These are phyloP conservation scores for Claviceps paspali DNA, from an alignment of 2,329 filamentous ascomycete species.

Conservation along the genomic window DNA sequence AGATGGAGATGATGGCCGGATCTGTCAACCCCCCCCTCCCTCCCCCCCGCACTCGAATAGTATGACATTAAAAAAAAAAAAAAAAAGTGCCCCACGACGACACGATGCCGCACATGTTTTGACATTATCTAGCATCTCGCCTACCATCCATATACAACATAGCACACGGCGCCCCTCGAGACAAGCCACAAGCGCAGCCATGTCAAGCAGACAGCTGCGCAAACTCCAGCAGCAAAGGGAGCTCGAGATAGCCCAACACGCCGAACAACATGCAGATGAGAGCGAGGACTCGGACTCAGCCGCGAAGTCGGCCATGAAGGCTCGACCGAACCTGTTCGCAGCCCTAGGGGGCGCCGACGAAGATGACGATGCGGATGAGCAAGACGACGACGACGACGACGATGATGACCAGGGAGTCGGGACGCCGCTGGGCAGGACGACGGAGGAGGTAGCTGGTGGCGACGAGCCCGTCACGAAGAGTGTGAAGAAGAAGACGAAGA, in stretches of 20 bases:
- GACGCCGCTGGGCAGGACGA: constrained; percentile 10
- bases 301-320: constrained; percentile 17
- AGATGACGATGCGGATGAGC: constrained; percentile 19
- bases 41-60: neutral
- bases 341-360: constrained; percentile 32
- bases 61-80: neutral
- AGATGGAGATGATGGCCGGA: neutral
- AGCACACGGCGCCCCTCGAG: neutral
- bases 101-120: too few relatives aligned
- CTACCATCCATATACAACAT: too few relatives aligned
- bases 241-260: constrained; percentile 17
- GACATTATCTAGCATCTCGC: too few relatives aligned
- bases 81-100: constrained; percentile 1
- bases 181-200: too few relatives aligned
- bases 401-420: constrained; percentile 18
- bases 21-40: neutral
- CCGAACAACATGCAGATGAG: constrained; percentile 10
- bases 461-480: constrained; percentile 18
- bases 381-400: constrained; percentile 9
- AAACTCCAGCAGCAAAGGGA: constrained; percentile 37
- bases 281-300: constrained; percentile 18
- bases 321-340: constrained; percentile 34
- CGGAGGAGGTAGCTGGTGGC: constrained; percentile 13
- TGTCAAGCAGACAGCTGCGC: constrained; percentile 37
- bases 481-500: constrained; percentile 22